These are phyloP conservation scores for Huntiella savannae DNA, from an alignment of 2,329 filamentous ascomycete genomes.

Conservation along the genomic window DNA sequence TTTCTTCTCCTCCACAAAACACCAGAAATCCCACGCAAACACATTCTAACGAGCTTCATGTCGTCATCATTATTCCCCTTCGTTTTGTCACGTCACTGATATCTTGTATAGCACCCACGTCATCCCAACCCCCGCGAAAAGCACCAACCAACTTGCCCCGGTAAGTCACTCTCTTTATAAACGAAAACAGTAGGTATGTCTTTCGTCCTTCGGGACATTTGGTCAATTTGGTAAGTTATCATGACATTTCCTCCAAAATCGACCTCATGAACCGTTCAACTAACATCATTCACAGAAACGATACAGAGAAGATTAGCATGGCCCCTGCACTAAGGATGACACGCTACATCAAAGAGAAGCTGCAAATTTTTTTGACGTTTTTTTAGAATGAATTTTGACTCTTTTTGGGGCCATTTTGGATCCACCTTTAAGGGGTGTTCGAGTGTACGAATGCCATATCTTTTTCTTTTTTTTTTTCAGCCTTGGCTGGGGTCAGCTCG, in stretches of 20 bases:
- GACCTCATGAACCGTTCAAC: not conserved
- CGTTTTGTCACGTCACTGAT: too few relatives aligned
- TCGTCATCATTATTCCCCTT: too few relatives aligned
- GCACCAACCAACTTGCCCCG: not conserved
- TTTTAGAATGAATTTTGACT: conserved; percentile 1
- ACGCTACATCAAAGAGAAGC: conserved; percentile 69
- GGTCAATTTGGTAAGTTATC: conserved; percentile 12
- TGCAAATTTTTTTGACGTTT: conserved; percentile 17
- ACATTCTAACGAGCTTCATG: too few relatives aligned
- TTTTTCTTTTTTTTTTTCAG: not conserved
- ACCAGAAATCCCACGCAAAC: too few relatives aligned
- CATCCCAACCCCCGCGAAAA: not conserved
- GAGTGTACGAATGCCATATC: not conserved
- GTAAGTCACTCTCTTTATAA: conserved; percentile 6
- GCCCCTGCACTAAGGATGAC: conserved; percentile 87
- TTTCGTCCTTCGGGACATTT: conserved; percentile 12
- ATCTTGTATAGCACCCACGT: too few relatives aligned
- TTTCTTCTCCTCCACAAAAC: too few relatives aligned
- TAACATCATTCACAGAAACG: conserved; percentile 9
- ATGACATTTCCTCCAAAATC: not conserved
- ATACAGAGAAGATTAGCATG: conserved; percentile 65
- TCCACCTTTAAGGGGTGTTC: not conserved
- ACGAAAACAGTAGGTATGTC: not conserved
- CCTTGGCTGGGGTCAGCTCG: not conserved
- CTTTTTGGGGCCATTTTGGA: not conserved